phyloP scores from a whole-genome alignment of 192 early-diverging fungal genomes.

The Phlyctochytrium planicorne region DNA sequence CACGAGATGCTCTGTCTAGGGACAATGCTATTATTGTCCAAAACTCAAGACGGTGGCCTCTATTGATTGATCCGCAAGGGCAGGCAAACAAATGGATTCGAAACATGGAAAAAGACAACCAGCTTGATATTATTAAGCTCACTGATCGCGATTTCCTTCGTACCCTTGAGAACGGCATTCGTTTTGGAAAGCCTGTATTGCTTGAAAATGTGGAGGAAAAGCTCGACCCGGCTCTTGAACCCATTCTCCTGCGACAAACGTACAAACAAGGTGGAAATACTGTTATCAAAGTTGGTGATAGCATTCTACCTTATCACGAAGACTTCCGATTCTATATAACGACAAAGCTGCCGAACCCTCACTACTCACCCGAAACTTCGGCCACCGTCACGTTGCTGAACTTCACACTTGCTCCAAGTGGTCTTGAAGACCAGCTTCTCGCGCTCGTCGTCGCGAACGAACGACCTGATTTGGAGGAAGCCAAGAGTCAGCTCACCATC shows the following conservation, averaged over 20 bases:
- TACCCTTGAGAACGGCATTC: slow-evolving; percentile 60
- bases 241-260: slow-evolving; percentile 55
- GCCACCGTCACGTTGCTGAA: slow-evolving; percentile 61
- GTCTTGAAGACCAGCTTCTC: slow-evolving; percentile 59
- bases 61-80: slow-evolving; percentile 64
- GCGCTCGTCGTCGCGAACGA: slow-evolving; percentile 63
- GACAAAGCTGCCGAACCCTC: slow-evolving; percentile 60
- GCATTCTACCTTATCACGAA: slow-evolving; percentile 62
- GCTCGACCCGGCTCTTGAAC: slow-evolving; percentile 61
- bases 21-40: slow-evolving; percentile 64
- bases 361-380: slow-evolving; percentile 58
- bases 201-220: slow-evolving; percentile 59
- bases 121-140: slow-evolving; percentile 58
- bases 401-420: slow-evolving; percentile 61
- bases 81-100: slow-evolving; percentile 68
- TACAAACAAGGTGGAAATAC: slow-evolving; percentile 60
- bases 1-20: slow-evolving; percentile 55
- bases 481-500: slow-evolving; percentile 57
- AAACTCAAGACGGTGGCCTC: slow-evolving; percentile 61
- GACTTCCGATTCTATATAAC: slow-evolving; percentile 65
- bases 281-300: slow-evolving; percentile 63
- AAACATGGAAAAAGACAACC: slow-evolving; percentile 64
- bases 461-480: slow-evolving; percentile 62
- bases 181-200: slow-evolving; percentile 61
- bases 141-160: slow-evolving; percentile 61